Conservation (phyloP, 2,329 filamentous ascomycete genomes). For the Chaetothyriales sp. region DNA sequence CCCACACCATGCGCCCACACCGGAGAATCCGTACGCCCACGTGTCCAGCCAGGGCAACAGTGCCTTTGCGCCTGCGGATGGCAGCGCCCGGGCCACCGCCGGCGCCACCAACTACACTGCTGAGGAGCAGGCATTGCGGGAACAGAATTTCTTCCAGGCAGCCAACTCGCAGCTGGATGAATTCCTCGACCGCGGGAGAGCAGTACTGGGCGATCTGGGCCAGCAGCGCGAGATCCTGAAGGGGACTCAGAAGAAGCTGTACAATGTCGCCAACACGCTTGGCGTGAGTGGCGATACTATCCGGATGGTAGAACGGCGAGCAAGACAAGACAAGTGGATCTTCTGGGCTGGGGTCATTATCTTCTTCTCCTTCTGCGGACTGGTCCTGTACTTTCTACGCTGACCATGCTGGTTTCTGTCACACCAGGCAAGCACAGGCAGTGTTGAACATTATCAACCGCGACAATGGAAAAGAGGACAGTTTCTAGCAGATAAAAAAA, state of each 20-base stretch:
- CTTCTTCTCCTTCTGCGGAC: conserved; percentile 84
- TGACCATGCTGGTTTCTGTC: conserved; percentile 27
- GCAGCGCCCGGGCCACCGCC: conserved; percentile 25
- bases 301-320: conserved; percentile 82
- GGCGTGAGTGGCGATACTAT: conserved; percentile 93
- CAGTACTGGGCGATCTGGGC: conserved; percentile 74
- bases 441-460: too few relatives aligned
- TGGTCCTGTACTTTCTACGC: conserved; percentile 71
- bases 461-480: neutral
- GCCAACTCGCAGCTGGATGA: conserved; percentile 82
- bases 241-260: conserved; percentile 77
- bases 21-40: conserved; percentile 84
- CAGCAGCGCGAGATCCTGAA: conserved; percentile 91
- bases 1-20: conserved; percentile 61
- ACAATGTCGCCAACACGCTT: conserved; percentile 84
- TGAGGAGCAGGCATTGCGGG: conserved; percentile 70
- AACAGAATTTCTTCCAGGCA: conserved; percentile 71
- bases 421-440: neutral
- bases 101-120: conserved; percentile 44
- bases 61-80: conserved; percentile 25
- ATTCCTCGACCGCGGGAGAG: conserved; percentile 79
- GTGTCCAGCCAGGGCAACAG: conserved; percentile 30
- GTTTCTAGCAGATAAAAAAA: neutral
- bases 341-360: conserved; percentile 75
- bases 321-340: conserved; percentile 95